phyloP scores from a whole-genome alignment of 352 stramenopile species.

The Blastocystis hominis region DNA sequence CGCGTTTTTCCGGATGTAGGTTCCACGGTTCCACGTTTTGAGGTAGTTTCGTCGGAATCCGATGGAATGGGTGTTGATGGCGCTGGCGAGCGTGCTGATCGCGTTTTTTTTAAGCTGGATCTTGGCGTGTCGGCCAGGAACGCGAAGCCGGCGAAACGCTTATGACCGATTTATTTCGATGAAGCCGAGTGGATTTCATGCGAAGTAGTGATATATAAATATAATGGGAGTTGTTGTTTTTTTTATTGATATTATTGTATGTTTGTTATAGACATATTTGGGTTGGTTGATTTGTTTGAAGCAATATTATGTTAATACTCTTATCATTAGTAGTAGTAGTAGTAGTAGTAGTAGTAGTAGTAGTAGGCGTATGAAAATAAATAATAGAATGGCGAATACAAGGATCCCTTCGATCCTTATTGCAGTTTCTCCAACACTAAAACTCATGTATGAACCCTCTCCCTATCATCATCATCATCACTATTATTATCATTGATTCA shows the following conservation, averaged over 20 bases:
- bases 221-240: neutral
- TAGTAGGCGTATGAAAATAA: neutral
- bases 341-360: neutral
- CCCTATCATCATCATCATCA: too few relatives aligned
- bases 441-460: too few relatives aligned
- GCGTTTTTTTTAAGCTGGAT: neutral
- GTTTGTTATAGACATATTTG: neutral
- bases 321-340: neutral
- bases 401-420: neutral
- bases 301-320: too few relatives aligned
- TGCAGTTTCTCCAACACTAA: too few relatives aligned
- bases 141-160: neutral
- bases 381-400: neutral
- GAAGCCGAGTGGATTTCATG: neutral
- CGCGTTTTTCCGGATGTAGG: conserved; percentile 18
- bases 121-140: neutral
- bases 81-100: neutral
- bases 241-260: neutral
- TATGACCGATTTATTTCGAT: conserved; percentile 30
- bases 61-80: conserved; percentile 38
- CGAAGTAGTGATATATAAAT: neutral
- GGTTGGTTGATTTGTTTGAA: too few relatives aligned
- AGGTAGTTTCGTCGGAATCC: conserved; percentile 10
- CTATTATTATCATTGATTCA: too few relatives aligned
- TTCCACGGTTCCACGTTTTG: neutral